Base-by-base conservation (phyloP, 2,329 filamentous ascomycete genomes). In the Fusarium sp. region DNA sequence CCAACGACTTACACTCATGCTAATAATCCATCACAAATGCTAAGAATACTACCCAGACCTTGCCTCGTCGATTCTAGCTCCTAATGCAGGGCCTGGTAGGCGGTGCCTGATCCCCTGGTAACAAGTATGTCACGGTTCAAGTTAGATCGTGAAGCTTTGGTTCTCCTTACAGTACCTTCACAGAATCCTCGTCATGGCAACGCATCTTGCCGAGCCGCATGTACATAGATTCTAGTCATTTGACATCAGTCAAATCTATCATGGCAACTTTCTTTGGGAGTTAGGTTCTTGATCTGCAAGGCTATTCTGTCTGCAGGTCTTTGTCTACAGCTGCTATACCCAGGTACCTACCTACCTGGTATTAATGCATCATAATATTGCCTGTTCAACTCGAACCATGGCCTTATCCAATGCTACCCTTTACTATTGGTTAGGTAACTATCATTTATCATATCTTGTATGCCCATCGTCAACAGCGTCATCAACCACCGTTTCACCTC, bases 141-240 rank as follows among this genome's bases (percentile, higher is more conserved):
- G 62, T 50, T 63, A 63, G 40, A 60, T 60, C 63, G 53, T 60
- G 43, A 63, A 72, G 57, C 51, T 67, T 72, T 48, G 60, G 58
- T 63, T 39, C 58, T 42, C 49, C 57, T 57, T 55, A 26, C 26
- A 9, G 9, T 26, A 26, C 43, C 58, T 58, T 33, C 53, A 58
- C 26, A 26, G 26, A 7, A n/a, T 45, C 28, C 72, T 74, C 53
- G 69, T 74, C 72, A 72, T 68, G 64, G 72, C 72, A 74, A 74
- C 71, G 62, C 52, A 66, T 57, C 58, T 51, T 55, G 53, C 55
- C 43, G 55, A 69, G 49, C 65, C 56, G 54, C 68, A 61, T 48
- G 40, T 63, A 60, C 48, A 42, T 24, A 40, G 26, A 39, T 26
- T 26, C 18, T 46, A 24, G 8, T 36, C 36, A 24, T 43, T 36